Evolutionary conservation across 352 stramenopile species (phyloP), one percentile per base, ranked within the genome.

Genomic region (Pilasporangium apinafurcum): DNA sequence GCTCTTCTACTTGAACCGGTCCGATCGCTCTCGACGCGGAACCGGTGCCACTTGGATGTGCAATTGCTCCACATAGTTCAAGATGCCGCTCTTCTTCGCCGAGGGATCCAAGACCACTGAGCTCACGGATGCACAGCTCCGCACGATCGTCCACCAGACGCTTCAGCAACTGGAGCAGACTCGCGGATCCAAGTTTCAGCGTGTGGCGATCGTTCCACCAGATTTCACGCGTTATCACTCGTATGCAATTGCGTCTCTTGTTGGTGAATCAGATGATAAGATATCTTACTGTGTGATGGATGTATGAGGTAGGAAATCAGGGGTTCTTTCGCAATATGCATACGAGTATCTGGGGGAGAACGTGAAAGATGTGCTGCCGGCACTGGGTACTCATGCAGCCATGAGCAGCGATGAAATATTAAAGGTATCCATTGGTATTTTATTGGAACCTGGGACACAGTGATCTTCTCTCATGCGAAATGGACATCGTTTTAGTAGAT

Each of bases 151-250:
- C 35, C 66, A 43, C 32, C 46, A 74, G 27, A 74, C 68, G 47
- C 57, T 95, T 34, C 56, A 72, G 37, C 66, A 84, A 48, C 62
- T 89, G n/a, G 76, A 92, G 56, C 50, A 52, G 14, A 44, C 56
- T 33, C 63, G 69, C 21, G 68, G 79, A 7, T 52, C 51, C 29
- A 78, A 65, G 42, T 83, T 68, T 30, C 27, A 69, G 44, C 73
- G 90, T 17, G 90, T 93, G 1, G 78, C 95, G 44, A 69, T 98
- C 33, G 65, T 98, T 3, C 95, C 95, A n/a, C 96, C 96, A 0
- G 96, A 99, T 53, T 98, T 96, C 52, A 98, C 96, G 12, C 75
- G 96, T 31, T 97, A 96, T 61, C 90, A 98, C 75, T 98, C 91
- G 54, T 92, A 86, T 52, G 75, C 56, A 5, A 14, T 25, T n/a